Percentiles rank a stretch among this genome's conserved stretches.
phyloP scores from a whole-genome alignment of 164 flowering plant genomes.

The Vitis cinerea region DNA sequence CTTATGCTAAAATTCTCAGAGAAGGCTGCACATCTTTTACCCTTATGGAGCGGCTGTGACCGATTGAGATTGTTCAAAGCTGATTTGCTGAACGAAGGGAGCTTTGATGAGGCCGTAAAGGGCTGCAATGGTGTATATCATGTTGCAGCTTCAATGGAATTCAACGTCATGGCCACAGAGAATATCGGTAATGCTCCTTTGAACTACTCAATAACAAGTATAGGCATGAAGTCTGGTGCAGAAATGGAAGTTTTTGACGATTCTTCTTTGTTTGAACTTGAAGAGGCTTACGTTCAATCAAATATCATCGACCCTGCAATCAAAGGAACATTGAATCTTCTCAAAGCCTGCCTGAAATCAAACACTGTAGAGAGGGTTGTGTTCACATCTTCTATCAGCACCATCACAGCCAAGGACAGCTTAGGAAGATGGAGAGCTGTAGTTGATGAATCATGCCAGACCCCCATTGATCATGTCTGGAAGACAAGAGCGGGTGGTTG shows the following conservation, averaged over 20 bases:
- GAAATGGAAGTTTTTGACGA: no score
- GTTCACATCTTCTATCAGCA: slow-evolving; percentile 76
- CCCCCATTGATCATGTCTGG: slow-evolving; percentile 41
- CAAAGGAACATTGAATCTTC: slow-evolving; percentile 56
- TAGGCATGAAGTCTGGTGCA: no score
- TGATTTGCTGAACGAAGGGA: slow-evolving; percentile 66
- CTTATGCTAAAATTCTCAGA: slow-evolving; percentile 21
- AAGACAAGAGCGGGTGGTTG: slow-evolving; percentile 59
- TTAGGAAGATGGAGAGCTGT: slow-evolving; percentile 42
- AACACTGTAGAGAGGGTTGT: slow-evolving; percentile 58
- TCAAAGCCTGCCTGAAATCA: slow-evolving; percentile 52
- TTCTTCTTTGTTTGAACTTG: slow-evolving; percentile 5
- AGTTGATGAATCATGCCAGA: slow-evolving; percentile 72
- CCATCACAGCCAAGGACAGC: slow-evolving; percentile 56
- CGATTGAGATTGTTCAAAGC: slow-evolving; percentile 60
- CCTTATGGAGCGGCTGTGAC: slow-evolving; percentile 31
- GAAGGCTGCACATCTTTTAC: slow-evolving; percentile 27
- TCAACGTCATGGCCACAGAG: slow-evolving; percentile 20
- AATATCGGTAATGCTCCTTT: slow-evolving; percentile 25
- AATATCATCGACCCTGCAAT: slow-evolving; percentile 62
- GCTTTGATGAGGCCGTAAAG: slow-evolving; percentile 68
- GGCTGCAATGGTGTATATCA: slow-evolving; percentile 75
- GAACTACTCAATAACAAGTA: background rate
- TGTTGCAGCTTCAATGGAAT: slow-evolving; percentile 77
- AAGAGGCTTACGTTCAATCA: slow-evolving; percentile 49